phyloP scores from a whole-genome alignment of 192 early-diverging fungal species.

The Chytriomyces hyalinus region DNA sequence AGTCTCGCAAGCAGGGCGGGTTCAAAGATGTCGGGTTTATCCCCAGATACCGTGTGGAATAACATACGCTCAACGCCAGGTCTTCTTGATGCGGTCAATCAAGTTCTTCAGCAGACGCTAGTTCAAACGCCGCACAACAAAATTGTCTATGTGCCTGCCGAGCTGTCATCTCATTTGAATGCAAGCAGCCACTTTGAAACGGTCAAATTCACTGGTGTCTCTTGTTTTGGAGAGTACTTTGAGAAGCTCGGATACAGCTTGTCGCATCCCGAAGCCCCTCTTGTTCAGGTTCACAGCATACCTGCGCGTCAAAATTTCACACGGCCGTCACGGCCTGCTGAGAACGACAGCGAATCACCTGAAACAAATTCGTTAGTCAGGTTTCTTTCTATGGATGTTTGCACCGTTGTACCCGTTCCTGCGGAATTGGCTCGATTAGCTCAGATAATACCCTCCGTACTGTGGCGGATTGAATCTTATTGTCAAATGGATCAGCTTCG shows the following conservation, averaged over 20 bases:
- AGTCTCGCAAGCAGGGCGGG: no score
- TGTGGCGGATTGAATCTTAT: slow-evolving; percentile 41
- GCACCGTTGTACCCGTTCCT: slow-evolving; percentile 44
- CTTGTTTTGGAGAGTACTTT: slow-evolving; percentile 40
- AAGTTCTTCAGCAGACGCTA: slow-evolving; percentile 37
- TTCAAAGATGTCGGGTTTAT: no score
- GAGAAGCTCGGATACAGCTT: slow-evolving; percentile 44
- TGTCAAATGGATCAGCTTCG: slow-evolving; percentile 42
- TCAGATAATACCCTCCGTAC: slow-evolving; percentile 44
- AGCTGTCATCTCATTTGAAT: slow-evolving; percentile 12
- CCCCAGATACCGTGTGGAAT: neutral
- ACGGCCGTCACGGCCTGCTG: slow-evolving; percentile 3
- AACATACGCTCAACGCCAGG: neutral
- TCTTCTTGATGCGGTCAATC: slow-evolving; percentile 26
- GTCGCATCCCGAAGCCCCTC: slow-evolving; percentile 26
- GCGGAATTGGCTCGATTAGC: slow-evolving; percentile 30
- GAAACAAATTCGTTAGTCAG: neutral
- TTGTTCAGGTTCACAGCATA: slow-evolving; percentile 43
- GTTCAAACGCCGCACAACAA: slow-evolving; percentile 45
- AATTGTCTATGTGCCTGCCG: slow-evolving; percentile 34
- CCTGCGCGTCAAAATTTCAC: slow-evolving; percentile 9
- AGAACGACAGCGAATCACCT: neutral
- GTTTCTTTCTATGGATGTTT: slow-evolving; percentile 43
- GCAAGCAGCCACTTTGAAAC: slow-evolving; percentile 30
- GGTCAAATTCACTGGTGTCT: slow-evolving; percentile 2